Evolutionary conservation across 2,329 filamentous ascomycete species (phyloP), one percentile per base, ranked within the genome.

Genomic region (Trichocomaceae sp.): DNA sequence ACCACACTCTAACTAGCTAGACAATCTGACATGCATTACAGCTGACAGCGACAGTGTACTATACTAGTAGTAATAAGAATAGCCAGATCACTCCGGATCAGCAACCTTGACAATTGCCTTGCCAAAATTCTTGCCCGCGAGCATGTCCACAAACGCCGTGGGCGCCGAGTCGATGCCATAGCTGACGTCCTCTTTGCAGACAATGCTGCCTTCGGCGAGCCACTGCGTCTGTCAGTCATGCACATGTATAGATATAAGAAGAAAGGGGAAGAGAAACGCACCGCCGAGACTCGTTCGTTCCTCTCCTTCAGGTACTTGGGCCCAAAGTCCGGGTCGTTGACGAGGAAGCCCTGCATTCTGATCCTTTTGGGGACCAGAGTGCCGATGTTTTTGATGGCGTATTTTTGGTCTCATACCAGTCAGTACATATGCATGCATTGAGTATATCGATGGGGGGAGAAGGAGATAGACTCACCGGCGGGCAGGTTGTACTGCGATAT

Each of bases 121-220:
- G 62, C 90, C 90, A 72, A 91, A 88, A 75, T 95, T 95, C 72
- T 87, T 80, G 51, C 90, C 90, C 64, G 81, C 70, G 51, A 93
- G 77, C 77, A 95, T 84, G 9, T 84, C 86, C 15, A 92, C 72
- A 58, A 95, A 78, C 0, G 85, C 90, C 55, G 90, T 81, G 3
- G 83, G 75, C 1, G 85, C 86, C 58, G 87, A 83, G 59, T 95
- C 90, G 56, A 95, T 90, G 19, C 89, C 88, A 52, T 85, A 78
- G 0, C 85, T 90, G 54, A 87, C 75, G 62, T 80, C 75, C 58
- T 86, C 76, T 73, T 85, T 83, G 50, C 82, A 79, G 77, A 87
- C 87, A 76, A 95, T 81, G 7, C 79, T 83, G n/a, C 87, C 88
- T 4, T 93, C 87, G 29, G 79, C 77, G 58, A 95, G 77, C 86